Conservation (phyloP, 495 filamentous ascomycete species). For the Annulohypoxylon bovei region DNA sequence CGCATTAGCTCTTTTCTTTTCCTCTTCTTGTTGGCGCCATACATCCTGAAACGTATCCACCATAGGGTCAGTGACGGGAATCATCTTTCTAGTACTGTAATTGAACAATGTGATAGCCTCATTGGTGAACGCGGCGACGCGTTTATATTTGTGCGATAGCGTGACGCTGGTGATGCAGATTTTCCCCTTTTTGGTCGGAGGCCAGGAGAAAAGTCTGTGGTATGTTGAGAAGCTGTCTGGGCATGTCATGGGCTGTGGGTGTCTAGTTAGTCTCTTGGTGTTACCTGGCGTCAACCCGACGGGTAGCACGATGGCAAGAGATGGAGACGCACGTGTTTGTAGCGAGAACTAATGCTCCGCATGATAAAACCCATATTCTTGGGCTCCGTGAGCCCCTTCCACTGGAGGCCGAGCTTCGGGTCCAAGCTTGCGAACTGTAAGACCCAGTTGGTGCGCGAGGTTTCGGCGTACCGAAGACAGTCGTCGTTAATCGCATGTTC, state of each 20-base stretch:
- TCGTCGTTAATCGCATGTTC: slow-evolving; percentile 91
- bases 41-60: slow-evolving; percentile 70
- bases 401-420: slow-evolving; percentile 68
- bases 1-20: slow-evolving; percentile 53
- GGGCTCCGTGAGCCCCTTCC: slow-evolving; percentile 75
- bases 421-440: slow-evolving; percentile 79
- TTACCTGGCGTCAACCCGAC: neutral
- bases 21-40: slow-evolving; percentile 73
- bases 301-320: neutral
- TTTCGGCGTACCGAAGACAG: slow-evolving; percentile 87
- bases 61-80: slow-evolving; percentile 75
- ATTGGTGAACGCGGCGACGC: slow-evolving; percentile 78
- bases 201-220: slow-evolving; percentile 74
- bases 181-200: slow-evolving; percentile 43
- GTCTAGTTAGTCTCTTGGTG: neutral
- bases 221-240: slow-evolving; percentile 90
- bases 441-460: slow-evolving; percentile 83
- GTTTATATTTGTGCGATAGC: slow-evolving; percentile 80
- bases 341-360: slow-evolving; percentile 82
- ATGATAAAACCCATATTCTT: slow-evolving; percentile 79
- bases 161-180: slow-evolving; percentile 68
- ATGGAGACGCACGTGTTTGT: slow-evolving; percentile 79
- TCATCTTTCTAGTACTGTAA: slow-evolving; percentile 70
- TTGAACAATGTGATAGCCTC: slow-evolving; percentile 91
- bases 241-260: slow-evolving; percentile 80